Evolutionary conservation across 441 rosid species (phyloP).

Genomic region (Corymbia calophylla): DNA sequence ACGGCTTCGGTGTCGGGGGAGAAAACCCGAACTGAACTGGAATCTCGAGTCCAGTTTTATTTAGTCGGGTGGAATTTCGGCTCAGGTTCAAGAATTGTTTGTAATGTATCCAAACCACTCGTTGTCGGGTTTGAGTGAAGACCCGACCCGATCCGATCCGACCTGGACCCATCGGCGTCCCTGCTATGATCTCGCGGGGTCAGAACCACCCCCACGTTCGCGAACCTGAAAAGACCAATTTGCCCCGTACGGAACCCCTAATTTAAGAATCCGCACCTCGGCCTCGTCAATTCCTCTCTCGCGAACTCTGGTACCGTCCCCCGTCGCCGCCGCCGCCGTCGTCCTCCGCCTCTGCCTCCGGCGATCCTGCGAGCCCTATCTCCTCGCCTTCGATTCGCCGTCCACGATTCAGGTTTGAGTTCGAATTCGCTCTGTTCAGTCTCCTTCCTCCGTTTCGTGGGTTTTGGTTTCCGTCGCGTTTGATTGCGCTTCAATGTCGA

Average conservation of each 20-base stretch:
- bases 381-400: not conserved
- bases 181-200: not conserved
- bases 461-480: not conserved
- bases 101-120: not conserved
- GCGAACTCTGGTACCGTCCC: not conserved
- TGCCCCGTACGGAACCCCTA: slow-evolving; percentile 14
- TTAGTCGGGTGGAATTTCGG: not conserved
- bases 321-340: not conserved
- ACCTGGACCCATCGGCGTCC: not conserved
- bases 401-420: not conserved
- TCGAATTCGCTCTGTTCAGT: not conserved
- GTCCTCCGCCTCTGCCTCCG: not conserved
- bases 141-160: not conserved
- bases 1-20: not conserved
- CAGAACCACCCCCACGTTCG: not conserved
- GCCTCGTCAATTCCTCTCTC: not conserved
- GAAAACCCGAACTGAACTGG: not conserved
- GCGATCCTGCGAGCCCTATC: not conserved
- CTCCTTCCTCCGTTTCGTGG: not conserved
- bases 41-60: not conserved
- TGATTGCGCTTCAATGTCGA: not conserved
- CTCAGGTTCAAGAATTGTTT: not conserved
- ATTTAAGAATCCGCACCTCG: slow-evolving; percentile 9
- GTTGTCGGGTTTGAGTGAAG: not conserved
- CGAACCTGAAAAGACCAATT: not conserved